A percentile compares a stretch with the other conserved stretches of the same genome.
Evolutionary conservation across 805 yeast species (phyloP).

Genomic region (Pichia membranifaciens): DNA sequence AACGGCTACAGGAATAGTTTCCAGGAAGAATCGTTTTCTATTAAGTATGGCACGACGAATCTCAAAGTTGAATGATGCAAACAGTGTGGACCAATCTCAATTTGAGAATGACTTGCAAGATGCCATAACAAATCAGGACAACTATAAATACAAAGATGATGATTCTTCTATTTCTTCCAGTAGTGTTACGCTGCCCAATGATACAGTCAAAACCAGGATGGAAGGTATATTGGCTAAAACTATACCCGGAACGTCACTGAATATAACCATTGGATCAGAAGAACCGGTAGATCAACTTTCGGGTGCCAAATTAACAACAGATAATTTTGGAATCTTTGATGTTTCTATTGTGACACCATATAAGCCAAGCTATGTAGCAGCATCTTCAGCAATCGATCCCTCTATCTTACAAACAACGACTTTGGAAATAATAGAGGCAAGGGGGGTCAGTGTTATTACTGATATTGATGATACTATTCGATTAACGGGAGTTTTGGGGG

Average conservation of each 20-base stretch:
- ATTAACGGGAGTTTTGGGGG: conserved; percentile 83
- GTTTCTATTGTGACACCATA: conserved; percentile 48
- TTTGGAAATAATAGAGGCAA: conserved; percentile 33
- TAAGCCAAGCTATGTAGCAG: conserved; percentile 55
- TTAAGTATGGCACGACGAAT: conserved; percentile 65
- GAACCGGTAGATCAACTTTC: conserved; percentile 30
- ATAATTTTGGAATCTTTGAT: conserved; percentile 62
- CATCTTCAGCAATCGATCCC: conserved; percentile 42
- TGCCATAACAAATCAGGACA: conserved; percentile 27
- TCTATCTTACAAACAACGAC: conserved; percentile 43
- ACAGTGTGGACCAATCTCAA: conserved; percentile 25
- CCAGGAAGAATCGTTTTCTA: conserved; percentile 65
- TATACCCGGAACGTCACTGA: conserved; percentile 50
- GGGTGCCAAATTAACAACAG: conserved; percentile 43
- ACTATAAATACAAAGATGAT: conserved; percentile 14
- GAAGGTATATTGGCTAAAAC: conserved; percentile 65
- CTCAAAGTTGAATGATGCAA: conserved; percentile 35
- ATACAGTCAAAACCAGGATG: conserved; percentile 54
- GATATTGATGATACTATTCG: conserved; percentile 95
- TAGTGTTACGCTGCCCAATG: conserved; percentile 14
- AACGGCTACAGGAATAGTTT: conserved; percentile 60
- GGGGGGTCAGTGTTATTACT: conserved; percentile 70
- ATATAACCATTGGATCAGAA: conserved; percentile 49
- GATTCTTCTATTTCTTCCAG: conserved; percentile 17
- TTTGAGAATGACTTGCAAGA: conserved; percentile 35